Conservation (phyloP, 2,329 filamentous ascomycete species). For the Curvularia hawaiiensis region DNA sequence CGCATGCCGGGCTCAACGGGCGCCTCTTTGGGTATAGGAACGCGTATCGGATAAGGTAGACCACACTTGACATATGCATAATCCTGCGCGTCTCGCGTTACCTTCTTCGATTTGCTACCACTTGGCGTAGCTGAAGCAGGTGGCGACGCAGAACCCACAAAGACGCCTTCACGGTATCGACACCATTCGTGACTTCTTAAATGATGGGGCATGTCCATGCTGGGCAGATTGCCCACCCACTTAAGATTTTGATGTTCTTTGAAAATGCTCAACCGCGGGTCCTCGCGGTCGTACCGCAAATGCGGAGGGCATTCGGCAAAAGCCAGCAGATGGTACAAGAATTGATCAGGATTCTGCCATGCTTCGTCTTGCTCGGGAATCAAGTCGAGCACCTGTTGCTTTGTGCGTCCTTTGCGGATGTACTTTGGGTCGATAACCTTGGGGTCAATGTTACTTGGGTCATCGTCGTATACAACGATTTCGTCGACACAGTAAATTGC, state of each 20-base stretch:
- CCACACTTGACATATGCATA: constrained; percentile 58
- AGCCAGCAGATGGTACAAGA: constrained; percentile 76
- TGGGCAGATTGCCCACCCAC: constrained; percentile 74
- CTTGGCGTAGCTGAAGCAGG: constrained; percentile 18
- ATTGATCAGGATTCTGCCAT: constrained; percentile 77
- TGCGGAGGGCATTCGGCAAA: constrained; percentile 87
- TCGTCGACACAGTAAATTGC: constrained; percentile 87
- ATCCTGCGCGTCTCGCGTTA: constrained; percentile 11
- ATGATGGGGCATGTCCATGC: constrained; percentile 85
- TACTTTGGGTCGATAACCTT: constrained; percentile 30
- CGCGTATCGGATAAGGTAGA: constrained; percentile 54
- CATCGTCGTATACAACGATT: constrained; percentile 80
- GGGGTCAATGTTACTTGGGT: constrained; percentile 45
- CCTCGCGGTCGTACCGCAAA: constrained; percentile 52
- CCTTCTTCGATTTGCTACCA: constrained; percentile 54
- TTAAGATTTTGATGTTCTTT: constrained; percentile 78
- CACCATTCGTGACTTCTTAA: constrained; percentile 77
- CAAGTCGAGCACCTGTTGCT: constrained; percentile 49
- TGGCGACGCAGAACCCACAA: constrained; percentile 48
- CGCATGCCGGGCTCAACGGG: constrained; percentile 71
- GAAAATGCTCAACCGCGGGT: constrained; percentile 69
- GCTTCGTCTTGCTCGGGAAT: constrained; percentile 53
- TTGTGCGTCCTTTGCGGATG: constrained; percentile 38
- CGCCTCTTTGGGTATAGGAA: constrained; percentile 54
- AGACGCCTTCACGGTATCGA: constrained; percentile 78